These are phyloP conservation scores for Acaromyces ingoldii DNA, from an alignment of 1,284 basidiomycete species.

Conservation along the genomic window DNA sequence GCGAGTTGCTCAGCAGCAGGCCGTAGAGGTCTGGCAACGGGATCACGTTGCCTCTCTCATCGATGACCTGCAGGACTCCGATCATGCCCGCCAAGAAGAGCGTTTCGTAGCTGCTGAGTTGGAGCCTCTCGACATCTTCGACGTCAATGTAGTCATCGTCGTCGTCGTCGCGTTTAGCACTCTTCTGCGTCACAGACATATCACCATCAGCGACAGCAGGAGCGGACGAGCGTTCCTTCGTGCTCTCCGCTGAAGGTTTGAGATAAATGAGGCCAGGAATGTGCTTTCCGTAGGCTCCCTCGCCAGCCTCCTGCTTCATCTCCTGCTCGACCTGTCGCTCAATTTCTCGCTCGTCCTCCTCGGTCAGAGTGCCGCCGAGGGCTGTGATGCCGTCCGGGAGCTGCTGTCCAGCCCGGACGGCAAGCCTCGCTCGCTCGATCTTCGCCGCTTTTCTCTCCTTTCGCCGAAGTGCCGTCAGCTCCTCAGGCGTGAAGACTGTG, in stretches of 20 bases:
- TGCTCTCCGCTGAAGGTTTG: neutral
- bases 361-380: slow-evolving; percentile 50
- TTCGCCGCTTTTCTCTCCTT: slow-evolving; percentile 46
- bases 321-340: slow-evolving; percentile 29
- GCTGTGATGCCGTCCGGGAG: slow-evolving; percentile 42
- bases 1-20: slow-evolving; percentile 4
- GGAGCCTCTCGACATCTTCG: slow-evolving; percentile 80
- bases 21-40: slow-evolving; percentile 9
- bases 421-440: slow-evolving; percentile 46
- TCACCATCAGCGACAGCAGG: neutral
- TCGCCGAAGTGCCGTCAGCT: slow-evolving; percentile 43
- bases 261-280: slow-evolving; percentile 13
- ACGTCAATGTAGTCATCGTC: slow-evolving; percentile 50
- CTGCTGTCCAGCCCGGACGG: slow-evolving; percentile 45
- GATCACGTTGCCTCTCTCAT: slow-evolving; percentile 5
- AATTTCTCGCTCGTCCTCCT: slow-evolving; percentile 37
- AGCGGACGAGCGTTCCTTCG: slow-evolving; percentile 2
- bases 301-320: slow-evolving; percentile 24
- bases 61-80: slow-evolving; percentile 69
- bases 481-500: slow-evolving; percentile 40
- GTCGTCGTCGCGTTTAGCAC: slow-evolving; percentile 5
- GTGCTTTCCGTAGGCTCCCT: slow-evolving; percentile 11
- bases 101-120: slow-evolving; percentile 83
- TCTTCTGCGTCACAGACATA: neutral
- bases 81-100: slow-evolving; percentile 83